These are phyloP conservation scores for Phialemonium atrogriseum DNA, from an alignment of 2,329 filamentous ascomycete species.

Conservation along the genomic window DNA sequence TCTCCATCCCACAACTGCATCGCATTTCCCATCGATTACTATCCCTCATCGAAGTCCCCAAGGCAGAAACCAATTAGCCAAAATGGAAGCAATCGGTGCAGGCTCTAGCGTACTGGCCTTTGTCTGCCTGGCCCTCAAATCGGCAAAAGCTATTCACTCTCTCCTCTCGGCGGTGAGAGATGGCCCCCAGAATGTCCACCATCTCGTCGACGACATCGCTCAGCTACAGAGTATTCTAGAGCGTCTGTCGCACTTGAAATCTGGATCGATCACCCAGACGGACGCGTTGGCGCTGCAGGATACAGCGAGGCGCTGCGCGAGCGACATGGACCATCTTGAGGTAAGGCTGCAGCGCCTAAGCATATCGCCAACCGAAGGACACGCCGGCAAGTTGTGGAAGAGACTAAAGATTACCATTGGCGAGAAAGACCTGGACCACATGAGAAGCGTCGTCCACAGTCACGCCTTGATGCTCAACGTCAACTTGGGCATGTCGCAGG, in stretches of 20 bases:
- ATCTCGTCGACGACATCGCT: not conserved
- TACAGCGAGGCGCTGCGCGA: not conserved
- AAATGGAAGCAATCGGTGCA: too few relatives aligned
- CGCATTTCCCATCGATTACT: too few relatives aligned
- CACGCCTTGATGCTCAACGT: not conserved
- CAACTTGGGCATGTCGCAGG: not conserved
- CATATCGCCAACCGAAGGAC: not conserved
- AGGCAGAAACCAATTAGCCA: too few relatives aligned
- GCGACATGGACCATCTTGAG: not conserved
- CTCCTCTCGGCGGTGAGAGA: slow-evolving; percentile 1
- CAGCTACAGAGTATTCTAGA: not conserved
- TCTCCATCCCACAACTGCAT: too few relatives aligned
- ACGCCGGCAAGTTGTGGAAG: not conserved
- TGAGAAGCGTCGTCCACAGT: not conserved
- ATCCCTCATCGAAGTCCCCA: too few relatives aligned
- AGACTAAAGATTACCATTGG: not conserved
- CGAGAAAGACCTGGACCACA: slow-evolving; percentile 1
- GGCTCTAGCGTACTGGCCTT: not conserved
- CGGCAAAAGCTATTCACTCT: not conserved
- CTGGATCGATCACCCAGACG: not conserved
- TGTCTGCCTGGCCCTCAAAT: not conserved
- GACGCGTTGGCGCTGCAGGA: not conserved
- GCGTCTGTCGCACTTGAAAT: not conserved
- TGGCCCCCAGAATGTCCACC: not conserved
- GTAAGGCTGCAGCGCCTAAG: not conserved